These are phyloP conservation scores for Heritiera littoralis DNA, from an alignment of 345 rosid species.

Conservation along the genomic window DNA sequence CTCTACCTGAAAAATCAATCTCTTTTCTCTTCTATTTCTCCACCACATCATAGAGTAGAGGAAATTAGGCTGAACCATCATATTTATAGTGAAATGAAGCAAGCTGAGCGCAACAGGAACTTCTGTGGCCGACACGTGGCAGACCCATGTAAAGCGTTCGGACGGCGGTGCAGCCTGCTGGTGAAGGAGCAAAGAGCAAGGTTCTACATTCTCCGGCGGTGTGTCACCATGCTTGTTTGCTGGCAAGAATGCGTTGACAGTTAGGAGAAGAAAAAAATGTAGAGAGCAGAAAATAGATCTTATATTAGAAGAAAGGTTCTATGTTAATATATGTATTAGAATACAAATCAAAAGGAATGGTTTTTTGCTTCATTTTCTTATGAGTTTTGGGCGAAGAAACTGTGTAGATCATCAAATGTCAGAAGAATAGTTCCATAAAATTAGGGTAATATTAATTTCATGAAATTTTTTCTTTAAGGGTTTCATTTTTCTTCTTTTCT, in stretches of 20 bases:
- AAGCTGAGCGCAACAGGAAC: slow-evolving; percentile 23
- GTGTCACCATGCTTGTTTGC: slow-evolving; percentile 58
- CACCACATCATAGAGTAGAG: no score
- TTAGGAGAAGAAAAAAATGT: background rate
- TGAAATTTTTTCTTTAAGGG: background rate
- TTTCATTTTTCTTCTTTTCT: background rate
- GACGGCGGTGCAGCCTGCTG: slow-evolving; percentile 41
- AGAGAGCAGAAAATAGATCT: background rate
- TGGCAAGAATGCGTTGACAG: slow-evolving; percentile 45
- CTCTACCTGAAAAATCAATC: background rate
- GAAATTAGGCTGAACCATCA: no score
- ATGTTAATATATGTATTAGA: background rate
- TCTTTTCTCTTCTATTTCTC: slow-evolving; percentile 1
- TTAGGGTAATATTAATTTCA: background rate
- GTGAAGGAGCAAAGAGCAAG: slow-evolving; percentile 60
- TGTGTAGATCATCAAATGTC: background rate
- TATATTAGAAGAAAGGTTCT: background rate
- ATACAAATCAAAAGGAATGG: background rate
- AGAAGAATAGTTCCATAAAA: background rate
- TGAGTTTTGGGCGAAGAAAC: background rate
- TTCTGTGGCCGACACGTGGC: slow-evolving; percentile 34
- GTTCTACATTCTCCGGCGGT: slow-evolving; percentile 68
- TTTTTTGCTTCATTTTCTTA: background rate
- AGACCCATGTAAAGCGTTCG: slow-evolving; percentile 43
- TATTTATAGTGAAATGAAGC: slow-evolving; percentile 21